Conservation (phyloP, 2,329 filamentous ascomycete genomes). For the Colletotrichum chlorophyti region DNA sequence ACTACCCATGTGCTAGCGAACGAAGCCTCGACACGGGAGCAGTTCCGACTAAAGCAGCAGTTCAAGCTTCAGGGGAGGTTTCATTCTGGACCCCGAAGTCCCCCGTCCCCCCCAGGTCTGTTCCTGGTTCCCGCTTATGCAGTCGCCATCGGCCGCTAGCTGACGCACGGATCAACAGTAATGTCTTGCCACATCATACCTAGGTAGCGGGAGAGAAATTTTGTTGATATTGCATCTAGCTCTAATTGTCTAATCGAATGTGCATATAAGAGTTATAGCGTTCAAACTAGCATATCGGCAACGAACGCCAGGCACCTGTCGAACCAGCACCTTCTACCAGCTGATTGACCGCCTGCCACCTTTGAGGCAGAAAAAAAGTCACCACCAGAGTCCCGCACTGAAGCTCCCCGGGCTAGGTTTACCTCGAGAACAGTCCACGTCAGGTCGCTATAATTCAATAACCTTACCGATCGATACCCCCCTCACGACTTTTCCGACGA, state of each 20-base stretch:
- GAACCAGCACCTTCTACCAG: conserved; percentile 28
- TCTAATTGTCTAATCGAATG: not conserved
- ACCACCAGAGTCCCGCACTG: conserved; percentile 29
- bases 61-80: not conserved
- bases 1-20: too few species aligned
- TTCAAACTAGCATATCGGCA: not conserved
- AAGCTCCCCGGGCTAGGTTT: conserved; percentile 25
- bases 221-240: too few species aligned
- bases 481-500: conserved; percentile 25
- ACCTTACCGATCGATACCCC: conserved; percentile 24
- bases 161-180: conserved; percentile 7
- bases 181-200: too few species aligned
- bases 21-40: not conserved
- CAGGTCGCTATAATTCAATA: conserved; percentile 27
- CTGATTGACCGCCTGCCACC: conserved; percentile 25
- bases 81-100: conserved; percentile 9
- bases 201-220: too few species aligned
- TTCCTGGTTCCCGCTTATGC: conserved; percentile 14
- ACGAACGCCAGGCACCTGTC: not conserved
- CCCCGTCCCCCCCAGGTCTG: too few species aligned
- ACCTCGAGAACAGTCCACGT: conserved; percentile 29
- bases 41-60: conserved; percentile 19
- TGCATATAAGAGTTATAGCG: not conserved
- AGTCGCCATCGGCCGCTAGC: not conserved
- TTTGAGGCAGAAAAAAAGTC: conserved; percentile 30